A percentile compares a stretch with the other conserved stretches of the same genome.
Evolutionary conservation across 2,329 filamentous ascomycete species (phyloP).

Genomic region (Pseudogymnoascus verrucosus): DNA sequence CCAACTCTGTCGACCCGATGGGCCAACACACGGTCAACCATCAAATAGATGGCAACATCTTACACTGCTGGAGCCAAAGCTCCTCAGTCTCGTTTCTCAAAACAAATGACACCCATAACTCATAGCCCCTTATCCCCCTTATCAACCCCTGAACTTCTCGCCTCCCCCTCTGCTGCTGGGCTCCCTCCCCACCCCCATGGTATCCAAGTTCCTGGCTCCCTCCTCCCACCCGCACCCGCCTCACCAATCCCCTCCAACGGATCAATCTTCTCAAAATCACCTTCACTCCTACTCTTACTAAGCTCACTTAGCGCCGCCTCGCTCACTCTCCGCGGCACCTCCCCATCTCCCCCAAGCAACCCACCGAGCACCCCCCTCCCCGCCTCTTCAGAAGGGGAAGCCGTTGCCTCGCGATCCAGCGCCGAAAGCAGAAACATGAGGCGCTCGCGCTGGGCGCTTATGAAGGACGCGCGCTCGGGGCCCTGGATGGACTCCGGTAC

Average conservation of each 20-base stretch:
- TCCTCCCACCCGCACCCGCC: slow-evolving; percentile 23
- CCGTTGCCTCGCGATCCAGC: slow-evolving; percentile 69
- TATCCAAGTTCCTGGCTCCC: slow-evolving; percentile 36
- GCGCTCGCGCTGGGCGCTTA: slow-evolving; percentile 70
- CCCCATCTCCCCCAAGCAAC: slow-evolving; percentile 25
- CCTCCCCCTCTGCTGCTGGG: slow-evolving; percentile 11
- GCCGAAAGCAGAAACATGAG: slow-evolving; percentile 67
- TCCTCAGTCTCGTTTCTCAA: not conserved
- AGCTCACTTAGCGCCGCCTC: slow-evolving; percentile 41
- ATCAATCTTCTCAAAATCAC: slow-evolving; percentile 84
- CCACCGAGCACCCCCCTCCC: slow-evolving; percentile 19
- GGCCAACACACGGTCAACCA: slow-evolving; percentile 14
- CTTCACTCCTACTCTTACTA: slow-evolving; percentile 74
- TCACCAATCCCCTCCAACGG: slow-evolving; percentile 32
- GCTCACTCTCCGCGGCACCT: slow-evolving; percentile 24
- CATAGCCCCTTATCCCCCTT: slow-evolving; percentile 1
- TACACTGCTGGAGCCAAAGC: not conserved
- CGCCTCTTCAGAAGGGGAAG: slow-evolving; percentile 23
- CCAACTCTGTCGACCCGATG: slow-evolving; percentile 3
- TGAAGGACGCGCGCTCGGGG: slow-evolving; percentile 64
- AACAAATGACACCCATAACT: slow-evolving; percentile 7
- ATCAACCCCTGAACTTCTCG: not conserved
- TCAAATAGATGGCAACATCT: slow-evolving; percentile 10
- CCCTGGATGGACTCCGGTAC: slow-evolving; percentile 62
- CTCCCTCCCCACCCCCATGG: slow-evolving; percentile 39